A percentile compares a stretch with the other conserved stretches of the same genome.
These are phyloP conservation scores for Niebla homalea DNA, from an alignment of 495 filamentous ascomycete species.

Conservation along the genomic window DNA sequence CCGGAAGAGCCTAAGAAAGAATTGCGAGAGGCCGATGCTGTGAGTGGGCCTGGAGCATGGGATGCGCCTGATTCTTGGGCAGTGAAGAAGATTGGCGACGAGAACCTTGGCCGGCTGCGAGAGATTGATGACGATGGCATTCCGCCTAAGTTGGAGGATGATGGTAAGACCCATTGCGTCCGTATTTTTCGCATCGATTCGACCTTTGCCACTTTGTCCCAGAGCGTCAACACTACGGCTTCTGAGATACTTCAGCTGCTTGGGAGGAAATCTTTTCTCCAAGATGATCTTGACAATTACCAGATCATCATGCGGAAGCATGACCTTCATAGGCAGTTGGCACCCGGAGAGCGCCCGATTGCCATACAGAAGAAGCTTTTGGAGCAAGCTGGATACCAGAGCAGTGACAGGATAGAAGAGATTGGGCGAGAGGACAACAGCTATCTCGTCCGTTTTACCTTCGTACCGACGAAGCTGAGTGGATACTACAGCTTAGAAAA, in stretches of 20 bases:
- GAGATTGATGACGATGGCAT: conserved; percentile 48
- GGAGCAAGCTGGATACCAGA: conserved; percentile 85
- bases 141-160: conserved; percentile 49
- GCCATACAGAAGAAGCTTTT: conserved; percentile 86
- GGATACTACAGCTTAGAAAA: conserved; percentile 61
- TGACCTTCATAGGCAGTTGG: conserved; percentile 71
- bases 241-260: conserved; percentile 70
- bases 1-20: conserved; percentile 28
- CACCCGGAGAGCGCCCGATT: conserved; percentile 66
- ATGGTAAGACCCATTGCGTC: conserved; percentile 65
- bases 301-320: conserved; percentile 92
- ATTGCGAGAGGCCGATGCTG: conserved; percentile 21
- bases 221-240: conserved; percentile 68
- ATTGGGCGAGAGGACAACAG: conserved; percentile 97
- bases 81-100: conserved; percentile 56
- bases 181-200: conserved; percentile 90
- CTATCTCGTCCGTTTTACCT: conserved; percentile 90
- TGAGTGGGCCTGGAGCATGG: conserved; percentile 41
- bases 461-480: conserved; percentile 73
- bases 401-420: conserved; percentile 77
- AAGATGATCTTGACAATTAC: conserved; percentile 82
- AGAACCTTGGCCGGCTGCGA: conserved; percentile 41
- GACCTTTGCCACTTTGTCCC: conserved; percentile 83
- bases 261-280: conserved; percentile 80
- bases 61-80: conserved; percentile 90